These are phyloP conservation scores for Diplodia sapinea DNA, from an alignment of 2,329 filamentous ascomycete species.

Conservation along the genomic window DNA sequence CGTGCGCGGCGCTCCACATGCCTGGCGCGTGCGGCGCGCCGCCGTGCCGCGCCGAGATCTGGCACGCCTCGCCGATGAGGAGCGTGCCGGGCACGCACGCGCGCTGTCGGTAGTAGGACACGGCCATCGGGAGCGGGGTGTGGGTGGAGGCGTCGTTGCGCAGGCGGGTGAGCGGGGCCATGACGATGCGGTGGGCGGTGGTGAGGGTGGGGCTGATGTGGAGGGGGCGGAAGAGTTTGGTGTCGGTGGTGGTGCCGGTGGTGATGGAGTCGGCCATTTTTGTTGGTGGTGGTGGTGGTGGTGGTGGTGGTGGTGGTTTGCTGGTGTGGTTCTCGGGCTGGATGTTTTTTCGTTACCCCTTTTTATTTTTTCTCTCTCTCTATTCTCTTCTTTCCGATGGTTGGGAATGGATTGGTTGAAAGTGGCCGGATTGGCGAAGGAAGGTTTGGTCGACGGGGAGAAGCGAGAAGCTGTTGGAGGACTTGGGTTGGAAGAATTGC, in stretches of 20 bases:
- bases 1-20: slow-evolving; percentile 61
- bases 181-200: slow-evolving; percentile 39
- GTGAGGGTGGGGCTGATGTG: slow-evolving; percentile 33
- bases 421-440: background rate
- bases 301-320: too few species aligned
- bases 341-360: background rate
- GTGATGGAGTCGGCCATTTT: background rate
- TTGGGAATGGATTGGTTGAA: background rate
- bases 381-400: background rate
- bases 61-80: slow-evolving; percentile 64
- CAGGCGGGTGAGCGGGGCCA: slow-evolving; percentile 46
- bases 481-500: background rate
- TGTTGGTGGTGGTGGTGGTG: background rate
- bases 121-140: slow-evolving; percentile 50
- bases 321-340: background rate
- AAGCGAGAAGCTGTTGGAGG: background rate
- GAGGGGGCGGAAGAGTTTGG: slow-evolving; percentile 39
- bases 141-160: slow-evolving; percentile 56
- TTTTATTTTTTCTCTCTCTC: too few species aligned
- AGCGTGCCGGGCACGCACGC: slow-evolving; percentile 61
- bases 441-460: background rate
- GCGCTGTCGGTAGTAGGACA: slow-evolving; percentile 62
- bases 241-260: too few species aligned
- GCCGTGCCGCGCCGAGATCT: slow-evolving; percentile 55
- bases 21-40: slow-evolving; percentile 62